Percentiles rank a stretch among this genome's conserved stretches.
Evolutionary conservation across 805 yeast genomes (phyloP).

Genomic region (Komagataella pastoris): DNA sequence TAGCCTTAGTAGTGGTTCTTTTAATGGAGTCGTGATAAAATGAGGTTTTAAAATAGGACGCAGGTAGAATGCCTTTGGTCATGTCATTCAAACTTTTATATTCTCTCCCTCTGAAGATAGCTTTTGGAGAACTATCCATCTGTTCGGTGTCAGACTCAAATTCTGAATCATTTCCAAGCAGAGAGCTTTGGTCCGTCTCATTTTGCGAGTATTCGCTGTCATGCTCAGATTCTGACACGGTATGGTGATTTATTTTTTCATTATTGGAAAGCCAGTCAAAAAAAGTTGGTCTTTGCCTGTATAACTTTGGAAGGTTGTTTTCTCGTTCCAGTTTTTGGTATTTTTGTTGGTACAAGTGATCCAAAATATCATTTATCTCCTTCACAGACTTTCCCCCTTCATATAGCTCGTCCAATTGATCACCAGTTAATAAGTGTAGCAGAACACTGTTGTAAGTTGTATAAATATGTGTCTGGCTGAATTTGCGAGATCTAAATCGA

Average conservation of each 20-base stretch:
- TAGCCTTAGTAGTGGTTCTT: neutral
- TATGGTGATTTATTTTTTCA: neutral
- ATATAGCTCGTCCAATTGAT: slow-evolving; percentile 14
- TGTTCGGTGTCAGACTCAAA: neutral
- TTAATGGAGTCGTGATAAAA: neutral
- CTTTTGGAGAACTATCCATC: neutral
- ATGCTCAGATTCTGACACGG: neutral
- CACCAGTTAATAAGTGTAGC: slow-evolving; percentile 16
- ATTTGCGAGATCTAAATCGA: slow-evolving; percentile 15
- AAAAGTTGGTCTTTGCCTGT: neutral
- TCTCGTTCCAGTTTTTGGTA: slow-evolving; percentile 12
- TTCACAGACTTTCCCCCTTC: slow-evolving; percentile 15
- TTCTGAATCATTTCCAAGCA: neutral
- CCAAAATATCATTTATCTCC: slow-evolving; percentile 14
- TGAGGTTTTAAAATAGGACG: neutral
- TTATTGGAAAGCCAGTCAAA: neutral
- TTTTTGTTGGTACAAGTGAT: slow-evolving; percentile 10
- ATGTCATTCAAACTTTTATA: neutral
- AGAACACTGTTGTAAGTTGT: slow-evolving; percentile 19
- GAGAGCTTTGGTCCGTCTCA: neutral
- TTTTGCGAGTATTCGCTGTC: neutral
- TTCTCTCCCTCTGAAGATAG: neutral
- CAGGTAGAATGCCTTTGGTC: neutral
- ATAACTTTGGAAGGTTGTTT: slow-evolving; percentile 3
- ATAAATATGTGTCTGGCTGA: slow-evolving; percentile 21